Evolutionary conservation across 2,329 filamentous ascomycete species (phyloP), one percentile per base, ranked within the genome.

Genomic region (Aspergillus ochraceoroseus): DNA sequence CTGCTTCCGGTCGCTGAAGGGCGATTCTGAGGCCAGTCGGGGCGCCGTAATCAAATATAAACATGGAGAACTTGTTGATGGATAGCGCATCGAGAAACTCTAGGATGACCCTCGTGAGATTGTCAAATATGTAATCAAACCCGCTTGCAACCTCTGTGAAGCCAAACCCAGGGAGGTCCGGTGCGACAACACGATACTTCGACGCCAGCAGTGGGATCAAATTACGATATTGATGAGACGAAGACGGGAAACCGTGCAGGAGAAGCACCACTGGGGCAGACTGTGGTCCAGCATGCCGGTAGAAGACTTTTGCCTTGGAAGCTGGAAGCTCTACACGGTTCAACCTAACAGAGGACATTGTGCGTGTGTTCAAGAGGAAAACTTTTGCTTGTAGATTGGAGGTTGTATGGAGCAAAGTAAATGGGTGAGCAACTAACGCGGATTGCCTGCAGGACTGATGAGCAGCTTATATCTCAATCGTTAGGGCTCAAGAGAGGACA

Each of bases 31-130:
- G 60, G 1, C 70, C 77, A 0, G 68, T 66, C 0, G 79, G 77
- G 0, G 76, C 75, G 35, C 78, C 78, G 54, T 81, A 81, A 63
- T 82, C 77, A 55, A 82, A 81, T 46, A 81, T 70, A 57, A 80
- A 82, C 18, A 78, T 58, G 9, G 72, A 69, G 58, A 73, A 79
- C 20, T 66, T 68, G 9, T 52, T 45, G 23, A 80, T 63, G 2
- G 60, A 44, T 6, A 80, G 59, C 1, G 64, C 62, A 23, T 70
- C 64, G 8, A 78, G 56, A 51, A 79, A 79, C 5, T 65, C 65
- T 7, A 61, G 62, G 23, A 76, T 63, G 1, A 71, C 74, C 4
- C 40, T 54, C 22, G 75, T 61, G 4, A 81, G 56, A 53, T 65
- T 70, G 32, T 66, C 71, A 48, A 82, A 81, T 9, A 68, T 76